Base-by-base conservation (phyloP, 2,329 filamentous ascomycete genomes). In the Emericellopsis atlantica region DNA sequence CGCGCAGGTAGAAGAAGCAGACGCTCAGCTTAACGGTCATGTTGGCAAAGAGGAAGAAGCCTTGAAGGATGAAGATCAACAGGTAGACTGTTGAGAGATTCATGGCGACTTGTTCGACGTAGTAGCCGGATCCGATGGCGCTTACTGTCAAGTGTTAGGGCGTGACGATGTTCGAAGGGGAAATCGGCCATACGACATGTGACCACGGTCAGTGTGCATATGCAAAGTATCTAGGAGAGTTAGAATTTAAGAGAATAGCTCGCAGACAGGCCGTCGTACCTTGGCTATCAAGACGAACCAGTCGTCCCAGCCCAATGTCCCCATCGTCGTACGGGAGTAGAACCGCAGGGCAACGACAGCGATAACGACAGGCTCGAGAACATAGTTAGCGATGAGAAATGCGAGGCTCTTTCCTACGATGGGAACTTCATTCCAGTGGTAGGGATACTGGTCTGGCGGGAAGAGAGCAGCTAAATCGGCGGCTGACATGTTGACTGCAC, bases 1-100 rank as follows among this genome's bases (percentile, higher is more conserved):
- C 36, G 14, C 36, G 36, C 22, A 38, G 36, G 36, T 38, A 38
- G 23, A 38, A 38, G 18, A 38, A 24, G 36, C 36, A 38, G 6
- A 38, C 36, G 26, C 36, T 38, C n/a, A 38, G 36, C n/a, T 38
- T 38, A 8, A 29, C 15, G 4, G 36, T 24, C 36, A 38, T 38
- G 36, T 24, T 38, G 18, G 36, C 36, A n/a, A 38, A 38, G 15
- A 38, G 23, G 15, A 38, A 38, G 21, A 38, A 21, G 9, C 16
- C 22, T 24, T 38, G 36, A 21, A 38, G 18, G 26, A 38, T 38
- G n/a, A 24, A 38, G 26, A 38, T 38, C 21, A 38, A 29, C 21
- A 38, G 11, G 36, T 38, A 38, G 18, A 38, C 15, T 16, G 22
- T 24, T 9, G 36, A 38, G 4, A 38, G 26, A 18, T 38, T 38